Conservation (phyloP, 2,329 filamentous ascomycete genomes). For the Dactylellina sp. region DNA sequence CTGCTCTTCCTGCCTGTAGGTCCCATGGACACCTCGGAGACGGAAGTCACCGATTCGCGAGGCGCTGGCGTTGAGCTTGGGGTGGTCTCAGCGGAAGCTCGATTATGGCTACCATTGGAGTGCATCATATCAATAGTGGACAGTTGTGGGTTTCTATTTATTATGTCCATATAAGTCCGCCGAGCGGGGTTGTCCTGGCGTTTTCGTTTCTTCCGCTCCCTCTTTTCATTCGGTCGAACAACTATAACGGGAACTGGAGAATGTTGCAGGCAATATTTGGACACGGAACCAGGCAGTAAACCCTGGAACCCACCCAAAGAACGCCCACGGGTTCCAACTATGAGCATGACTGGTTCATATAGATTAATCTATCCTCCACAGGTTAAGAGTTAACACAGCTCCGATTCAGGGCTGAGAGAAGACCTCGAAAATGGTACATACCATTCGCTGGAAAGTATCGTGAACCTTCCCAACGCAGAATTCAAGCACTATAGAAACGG, state of each 20-base stretch:
- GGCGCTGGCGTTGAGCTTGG: conserved; percentile 49
- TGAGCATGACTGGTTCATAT: conserved; percentile 89
- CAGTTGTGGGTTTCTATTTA: conserved; percentile 68
- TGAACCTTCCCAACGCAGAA: conserved; percentile 90
- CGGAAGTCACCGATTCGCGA: conserved; percentile 47
- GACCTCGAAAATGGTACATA: conserved; percentile 65
- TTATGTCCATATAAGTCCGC: conserved; percentile 80
- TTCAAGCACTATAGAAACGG: conserved; percentile 86
- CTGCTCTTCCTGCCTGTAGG: conserved; percentile 20
- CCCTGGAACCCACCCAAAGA: conserved; percentile 88
- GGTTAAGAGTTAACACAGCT: not conserved
- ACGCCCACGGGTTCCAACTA: conserved; percentile 87
- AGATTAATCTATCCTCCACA: conserved; percentile 77
- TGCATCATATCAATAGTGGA: conserved; percentile 57
- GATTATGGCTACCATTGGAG: conserved; percentile 44
- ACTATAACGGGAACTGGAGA: conserved; percentile 94
- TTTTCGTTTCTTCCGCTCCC: conserved; percentile 89
- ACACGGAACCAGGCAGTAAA: conserved; percentile 86
- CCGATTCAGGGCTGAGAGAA: too few species aligned
- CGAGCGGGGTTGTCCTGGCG: conserved; percentile 80
- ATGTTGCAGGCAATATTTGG: conserved; percentile 93
- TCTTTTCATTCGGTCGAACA: conserved; percentile 85
- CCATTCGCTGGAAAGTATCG: conserved; percentile 89
- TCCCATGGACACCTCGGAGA: conserved; percentile 31
- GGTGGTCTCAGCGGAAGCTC: conserved; percentile 42